Conservation (phyloP, 768 basidiomycete genomes). For the Calocera cornea region DNA sequence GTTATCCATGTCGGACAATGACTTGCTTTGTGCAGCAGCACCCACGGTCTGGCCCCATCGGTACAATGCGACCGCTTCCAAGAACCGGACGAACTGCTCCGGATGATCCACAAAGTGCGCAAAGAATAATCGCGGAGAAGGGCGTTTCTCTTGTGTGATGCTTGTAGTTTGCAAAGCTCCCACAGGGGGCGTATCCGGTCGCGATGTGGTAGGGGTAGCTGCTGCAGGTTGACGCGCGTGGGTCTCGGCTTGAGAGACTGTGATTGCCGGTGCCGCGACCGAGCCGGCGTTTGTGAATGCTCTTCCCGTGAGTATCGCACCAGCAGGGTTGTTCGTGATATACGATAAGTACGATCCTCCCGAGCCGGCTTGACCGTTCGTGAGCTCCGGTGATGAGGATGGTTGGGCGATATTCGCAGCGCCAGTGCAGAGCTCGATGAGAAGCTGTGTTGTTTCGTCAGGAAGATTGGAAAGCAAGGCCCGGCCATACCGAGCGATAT, state of each 20-base stretch:
- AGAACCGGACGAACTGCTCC: conserved; percentile 66
- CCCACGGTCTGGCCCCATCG: conserved; percentile 70
- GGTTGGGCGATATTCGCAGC: conserved; percentile 30
- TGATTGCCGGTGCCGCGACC: neutral
- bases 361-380: conserved; percentile 21
- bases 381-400: conserved; percentile 10
- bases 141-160: conserved; percentile 29
- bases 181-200: neutral
- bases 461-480: conserved; percentile 72
- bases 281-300: neutral
- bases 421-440: conserved; percentile 84
- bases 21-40: conserved; percentile 14
- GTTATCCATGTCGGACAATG: conserved; percentile 31
- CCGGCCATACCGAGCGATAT: conserved; percentile 76
- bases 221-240: conserved; percentile 14
- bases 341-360: conserved; percentile 65
- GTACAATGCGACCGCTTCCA: conserved; percentile 69
- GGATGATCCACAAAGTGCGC: conserved; percentile 89
- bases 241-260: conserved; percentile 2
- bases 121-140: conserved; percentile 79
- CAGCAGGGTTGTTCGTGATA: conserved; percentile 9
- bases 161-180: conserved; percentile 19
- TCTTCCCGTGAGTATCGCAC: conserved; percentile 16
- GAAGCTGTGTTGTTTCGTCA: conserved; percentile 74
- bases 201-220: conserved; percentile 12